phyloP scores from a whole-genome alignment of 441 rosid genomes.

The Hura crepitans region DNA sequence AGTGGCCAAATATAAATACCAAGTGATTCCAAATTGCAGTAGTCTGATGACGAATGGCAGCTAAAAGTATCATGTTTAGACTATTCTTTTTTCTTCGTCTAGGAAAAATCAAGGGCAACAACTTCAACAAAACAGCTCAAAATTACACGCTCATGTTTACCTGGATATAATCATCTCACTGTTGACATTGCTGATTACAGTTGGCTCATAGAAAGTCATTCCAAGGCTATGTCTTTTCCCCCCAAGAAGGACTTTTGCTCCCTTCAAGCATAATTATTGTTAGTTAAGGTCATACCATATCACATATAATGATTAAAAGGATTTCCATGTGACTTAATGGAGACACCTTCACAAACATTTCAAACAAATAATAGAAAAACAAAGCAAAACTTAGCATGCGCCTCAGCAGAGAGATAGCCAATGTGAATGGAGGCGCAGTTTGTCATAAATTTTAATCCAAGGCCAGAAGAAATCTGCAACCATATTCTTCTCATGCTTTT shows the following conservation, averaged over 20 bases:
- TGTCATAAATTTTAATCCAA: neutral
- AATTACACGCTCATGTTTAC: constrained; percentile 33
- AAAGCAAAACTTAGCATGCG: neutral
- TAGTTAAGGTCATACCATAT: constrained; percentile 20
- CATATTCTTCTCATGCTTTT: neutral
- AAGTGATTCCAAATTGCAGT: neutral
- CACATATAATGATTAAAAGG: constrained; percentile 14
- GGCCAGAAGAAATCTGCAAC: neutral
- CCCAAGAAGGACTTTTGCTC: constrained; percentile 88
- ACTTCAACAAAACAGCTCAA: neutral
- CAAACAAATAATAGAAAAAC: neutral
- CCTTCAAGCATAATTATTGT: constrained; percentile 43
- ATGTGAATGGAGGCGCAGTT: neutral
- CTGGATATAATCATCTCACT: constrained; percentile 70
- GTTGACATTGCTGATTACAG: constrained; percentile 63
- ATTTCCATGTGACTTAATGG: neutral
- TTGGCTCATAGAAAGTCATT: constrained; percentile 91
- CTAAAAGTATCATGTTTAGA: neutral
- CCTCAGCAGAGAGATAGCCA: neutral
- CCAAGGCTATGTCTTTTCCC: constrained; percentile 95
- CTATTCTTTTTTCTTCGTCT: neutral
- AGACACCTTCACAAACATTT: neutral
- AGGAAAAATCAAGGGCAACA: neutral
- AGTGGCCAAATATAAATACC: neutral
- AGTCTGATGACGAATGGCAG: neutral